phyloP scores from a whole-genome alignment of 2,329 filamentous ascomycete species.

The Epichloe uncinata region DNA sequence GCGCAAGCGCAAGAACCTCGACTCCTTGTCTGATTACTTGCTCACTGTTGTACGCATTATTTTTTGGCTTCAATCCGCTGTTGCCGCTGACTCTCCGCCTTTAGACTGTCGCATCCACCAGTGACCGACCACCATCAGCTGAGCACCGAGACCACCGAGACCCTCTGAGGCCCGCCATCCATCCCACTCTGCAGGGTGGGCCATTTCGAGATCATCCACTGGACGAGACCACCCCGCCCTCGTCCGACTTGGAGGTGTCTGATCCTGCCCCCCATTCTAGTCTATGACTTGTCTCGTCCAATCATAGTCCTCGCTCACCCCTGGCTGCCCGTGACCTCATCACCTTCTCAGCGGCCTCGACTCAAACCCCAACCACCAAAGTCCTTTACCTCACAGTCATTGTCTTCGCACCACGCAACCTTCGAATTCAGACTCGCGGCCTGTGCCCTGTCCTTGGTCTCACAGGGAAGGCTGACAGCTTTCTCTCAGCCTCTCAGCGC shows the following conservation, averaged over 20 bases:
- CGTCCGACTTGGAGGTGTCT: constrained; percentile 4
- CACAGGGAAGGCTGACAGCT: neutral
- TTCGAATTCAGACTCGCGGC: neutral
- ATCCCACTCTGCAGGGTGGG: constrained; percentile 1
- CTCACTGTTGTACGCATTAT: neutral
- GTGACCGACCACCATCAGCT: constrained; percentile 2
- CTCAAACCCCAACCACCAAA: constrained; percentile 2
- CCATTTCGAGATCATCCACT: constrained; percentile 1
- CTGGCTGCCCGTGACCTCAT: constrained; percentile 15
- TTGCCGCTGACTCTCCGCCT: neutral
- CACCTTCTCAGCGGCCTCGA: constrained; percentile 8
- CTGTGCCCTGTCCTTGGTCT: neutral
- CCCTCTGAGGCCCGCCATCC: neutral
- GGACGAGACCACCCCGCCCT: constrained; percentile 4
- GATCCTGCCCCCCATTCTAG: constrained; percentile 3
- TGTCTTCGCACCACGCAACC: constrained; percentile 4
- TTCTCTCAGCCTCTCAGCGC: neutral
- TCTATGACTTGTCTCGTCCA: constrained; percentile 5
- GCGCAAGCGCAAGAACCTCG: neutral
- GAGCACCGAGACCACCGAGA: neutral
- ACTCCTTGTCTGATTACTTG: neutral
- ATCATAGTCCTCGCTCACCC: constrained; percentile 9
- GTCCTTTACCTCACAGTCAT: neutral
- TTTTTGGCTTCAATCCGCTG: neutral
- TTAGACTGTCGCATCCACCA: neutral